These are phyloP conservation scores for Schwanniomyces sp. DNA, from an alignment of 805 yeast species.

Conservation along the genomic window DNA sequence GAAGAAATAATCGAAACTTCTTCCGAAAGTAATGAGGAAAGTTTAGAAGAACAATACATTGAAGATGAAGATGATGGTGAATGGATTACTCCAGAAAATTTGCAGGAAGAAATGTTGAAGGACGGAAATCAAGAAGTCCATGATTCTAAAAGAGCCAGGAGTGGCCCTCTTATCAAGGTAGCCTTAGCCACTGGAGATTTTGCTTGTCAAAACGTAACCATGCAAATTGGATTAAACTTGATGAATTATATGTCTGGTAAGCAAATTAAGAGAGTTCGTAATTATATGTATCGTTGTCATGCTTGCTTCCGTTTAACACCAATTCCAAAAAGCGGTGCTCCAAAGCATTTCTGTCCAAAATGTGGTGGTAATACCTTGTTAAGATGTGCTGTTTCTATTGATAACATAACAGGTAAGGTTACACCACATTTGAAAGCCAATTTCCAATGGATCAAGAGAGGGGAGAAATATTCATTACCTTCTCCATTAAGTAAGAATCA, in stretches of 20 bases:
- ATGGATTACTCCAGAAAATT: constrained; percentile 92
- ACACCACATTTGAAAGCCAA: constrained; percentile 87
- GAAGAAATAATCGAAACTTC: constrained; percentile 9
- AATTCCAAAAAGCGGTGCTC: constrained; percentile 69
- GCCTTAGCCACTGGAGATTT: constrained; percentile 95
- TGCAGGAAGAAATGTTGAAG: constrained; percentile 65
- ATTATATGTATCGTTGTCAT: constrained; percentile 94
- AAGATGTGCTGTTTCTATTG: constrained; percentile 87
- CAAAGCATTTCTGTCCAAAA: constrained; percentile 87
- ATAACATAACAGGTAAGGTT: constrained; percentile 73
- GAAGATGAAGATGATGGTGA: constrained; percentile 82
- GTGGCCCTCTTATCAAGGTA: constrained; percentile 51
- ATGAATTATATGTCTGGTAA: constrained; percentile 84
- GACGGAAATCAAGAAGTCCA: constrained; percentile 61
- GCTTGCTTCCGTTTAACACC: constrained; percentile 90
- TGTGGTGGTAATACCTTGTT: constrained; percentile 94
- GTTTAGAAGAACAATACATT: constrained; percentile 50
- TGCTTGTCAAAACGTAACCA: constrained; percentile 93
- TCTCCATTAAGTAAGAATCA: constrained; percentile 84
- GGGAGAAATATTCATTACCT: constrained; percentile 77
- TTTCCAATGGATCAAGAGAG: constrained; percentile 92
- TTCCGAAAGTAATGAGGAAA: background rate
- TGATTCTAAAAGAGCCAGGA: constrained; percentile 27
- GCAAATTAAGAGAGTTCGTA: constrained; percentile 80
- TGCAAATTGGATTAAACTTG: constrained; percentile 85